These are phyloP conservation scores for Elsinoe necatrix DNA, from an alignment of 2,329 filamentous ascomycete genomes.

Conservation along the genomic window DNA sequence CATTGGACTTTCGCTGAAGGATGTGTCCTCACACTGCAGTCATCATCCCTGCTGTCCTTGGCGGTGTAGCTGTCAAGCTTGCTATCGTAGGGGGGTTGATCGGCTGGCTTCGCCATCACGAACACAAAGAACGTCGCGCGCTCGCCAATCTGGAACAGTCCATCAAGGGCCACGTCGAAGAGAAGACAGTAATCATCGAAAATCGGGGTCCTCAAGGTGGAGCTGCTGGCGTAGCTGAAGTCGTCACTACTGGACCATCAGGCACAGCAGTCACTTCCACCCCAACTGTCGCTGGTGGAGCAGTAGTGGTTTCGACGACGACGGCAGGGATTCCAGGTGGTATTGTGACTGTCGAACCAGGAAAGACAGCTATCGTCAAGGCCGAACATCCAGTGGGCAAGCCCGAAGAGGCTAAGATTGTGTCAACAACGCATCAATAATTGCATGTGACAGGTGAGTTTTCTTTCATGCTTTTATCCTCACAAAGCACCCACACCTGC, in stretches of 20 bases:
- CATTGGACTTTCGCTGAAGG: conserved; percentile 2
- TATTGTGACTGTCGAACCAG: conserved; percentile 10
- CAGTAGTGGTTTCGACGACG: conserved; percentile 6
- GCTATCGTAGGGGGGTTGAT: neutral
- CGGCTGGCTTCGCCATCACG: conserved; percentile 1
- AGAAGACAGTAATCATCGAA: conserved; percentile 15
- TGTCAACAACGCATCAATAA: conserved; percentile 14
- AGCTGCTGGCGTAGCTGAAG: conserved; percentile 5
- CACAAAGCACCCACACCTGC: no score
- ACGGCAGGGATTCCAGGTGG: conserved; percentile 12
- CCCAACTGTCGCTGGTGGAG: conserved; percentile 5
- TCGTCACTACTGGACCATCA: conserved; percentile 13
- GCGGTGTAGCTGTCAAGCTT: neutral
- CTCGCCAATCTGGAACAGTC: neutral
- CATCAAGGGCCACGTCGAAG: neutral
- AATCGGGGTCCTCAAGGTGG: conserved; percentile 10
- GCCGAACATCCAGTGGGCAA: conserved; percentile 13
- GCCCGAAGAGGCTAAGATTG: conserved; percentile 14
- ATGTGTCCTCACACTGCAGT: conserved; percentile 13
- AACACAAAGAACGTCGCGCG: conserved; percentile 5
- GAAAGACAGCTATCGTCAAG: conserved; percentile 12
- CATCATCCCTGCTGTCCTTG: conserved; percentile 2
- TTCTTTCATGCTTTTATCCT: neutral
- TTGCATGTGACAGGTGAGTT: conserved; percentile 9
- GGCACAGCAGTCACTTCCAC: conserved; percentile 7